Conservation (phyloP, 441 rosid genomes). For the Hypseocharis bilobata region DNA sequence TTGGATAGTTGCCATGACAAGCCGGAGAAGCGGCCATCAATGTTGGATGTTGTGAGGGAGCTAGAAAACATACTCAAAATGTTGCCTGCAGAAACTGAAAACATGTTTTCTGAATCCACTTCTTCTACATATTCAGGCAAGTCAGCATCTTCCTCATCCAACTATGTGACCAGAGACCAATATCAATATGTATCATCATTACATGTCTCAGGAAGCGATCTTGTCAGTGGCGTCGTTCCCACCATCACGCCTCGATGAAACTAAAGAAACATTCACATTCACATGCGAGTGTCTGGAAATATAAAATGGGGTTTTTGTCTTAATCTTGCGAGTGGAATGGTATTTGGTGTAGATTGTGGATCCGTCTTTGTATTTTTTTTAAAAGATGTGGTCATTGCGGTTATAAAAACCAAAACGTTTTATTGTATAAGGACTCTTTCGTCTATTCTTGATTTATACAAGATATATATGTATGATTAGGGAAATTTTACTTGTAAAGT, state of each 20-base stretch:
- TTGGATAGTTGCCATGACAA: constrained; percentile 55
- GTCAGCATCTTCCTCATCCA: constrained; percentile 37
- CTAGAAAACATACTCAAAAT: constrained; percentile 46
- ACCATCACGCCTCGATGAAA: constrained; percentile 42
- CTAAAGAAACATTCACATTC: too few relatives aligned
- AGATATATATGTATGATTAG: too few relatives aligned
- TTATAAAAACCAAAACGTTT: too few relatives aligned
- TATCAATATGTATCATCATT: constrained; percentile 26
- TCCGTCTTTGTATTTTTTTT: too few relatives aligned
- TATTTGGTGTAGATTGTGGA: too few relatives aligned
- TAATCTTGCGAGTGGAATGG: too few relatives aligned
- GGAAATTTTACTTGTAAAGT: too few relatives aligned
- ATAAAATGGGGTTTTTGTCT: too few relatives aligned
- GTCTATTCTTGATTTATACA: too few relatives aligned
- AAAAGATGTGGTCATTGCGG: too few relatives aligned
- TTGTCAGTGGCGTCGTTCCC: constrained; percentile 51
- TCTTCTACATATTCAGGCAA: constrained; percentile 21
- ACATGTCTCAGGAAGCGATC: constrained; percentile 58
- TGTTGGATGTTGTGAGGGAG: constrained; percentile 63
- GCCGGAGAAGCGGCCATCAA: constrained; percentile 60
- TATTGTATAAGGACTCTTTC: too few relatives aligned
- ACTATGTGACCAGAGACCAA: constrained; percentile 26
- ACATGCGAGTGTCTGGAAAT: too few relatives aligned
- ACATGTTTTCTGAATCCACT: constrained; percentile 23
- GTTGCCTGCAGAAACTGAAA: constrained; percentile 38